A percentile compares a stretch with the other conserved stretches of the same genome.
Evolutionary conservation across 129 eudicot genomes (phyloP).

Genomic region (Flaveria linearis): DNA sequence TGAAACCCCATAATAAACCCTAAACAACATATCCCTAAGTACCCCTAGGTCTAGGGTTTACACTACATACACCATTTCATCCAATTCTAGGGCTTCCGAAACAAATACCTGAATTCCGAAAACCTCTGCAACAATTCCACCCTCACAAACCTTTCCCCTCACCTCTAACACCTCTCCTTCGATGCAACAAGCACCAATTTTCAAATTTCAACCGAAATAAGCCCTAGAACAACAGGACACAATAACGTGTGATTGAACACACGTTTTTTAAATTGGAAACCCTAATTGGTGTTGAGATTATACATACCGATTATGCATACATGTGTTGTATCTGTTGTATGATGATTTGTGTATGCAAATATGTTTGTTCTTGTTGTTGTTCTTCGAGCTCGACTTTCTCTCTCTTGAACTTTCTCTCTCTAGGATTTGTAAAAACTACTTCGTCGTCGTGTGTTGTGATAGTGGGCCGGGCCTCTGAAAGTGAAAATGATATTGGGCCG

Average conservation of each 20-base stretch:
- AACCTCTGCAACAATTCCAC: slow-evolving; percentile 34
- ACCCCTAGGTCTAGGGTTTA: slow-evolving; percentile 54
- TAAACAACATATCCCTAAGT: slow-evolving; percentile 17
- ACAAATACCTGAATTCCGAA: slow-evolving; percentile 60
- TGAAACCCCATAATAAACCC: slow-evolving; percentile 35
- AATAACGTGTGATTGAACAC: slow-evolving; percentile 9
- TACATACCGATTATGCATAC: slow-evolving; percentile 25
- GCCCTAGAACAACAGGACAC: slow-evolving; percentile 38
- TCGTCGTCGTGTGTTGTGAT: slow-evolving; percentile 37
- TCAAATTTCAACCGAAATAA: slow-evolving; percentile 39
- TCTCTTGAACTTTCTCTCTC: slow-evolving; percentile 41
- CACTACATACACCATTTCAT: slow-evolving; percentile 32
- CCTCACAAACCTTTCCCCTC: slow-evolving; percentile 28
- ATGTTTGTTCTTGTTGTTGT: slow-evolving; percentile 28
- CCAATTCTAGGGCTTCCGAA: slow-evolving; percentile 55
- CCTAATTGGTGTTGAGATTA: background rate
- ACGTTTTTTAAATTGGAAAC: slow-evolving; percentile 15
- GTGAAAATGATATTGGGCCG: slow-evolving; percentile 5
- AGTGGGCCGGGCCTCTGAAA: slow-evolving; percentile 54
- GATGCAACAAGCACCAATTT: slow-evolving; percentile 31
- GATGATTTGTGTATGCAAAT: slow-evolving; percentile 27
- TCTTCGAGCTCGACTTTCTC: slow-evolving; percentile 50
- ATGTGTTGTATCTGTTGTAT: slow-evolving; percentile 7
- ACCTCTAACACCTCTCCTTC: slow-evolving; percentile 35
- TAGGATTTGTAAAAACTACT: slow-evolving; percentile 37